Conservation (phyloP, 2,329 filamentous ascomycete species). For the Aspergillus ochraceoroseus region DNA sequence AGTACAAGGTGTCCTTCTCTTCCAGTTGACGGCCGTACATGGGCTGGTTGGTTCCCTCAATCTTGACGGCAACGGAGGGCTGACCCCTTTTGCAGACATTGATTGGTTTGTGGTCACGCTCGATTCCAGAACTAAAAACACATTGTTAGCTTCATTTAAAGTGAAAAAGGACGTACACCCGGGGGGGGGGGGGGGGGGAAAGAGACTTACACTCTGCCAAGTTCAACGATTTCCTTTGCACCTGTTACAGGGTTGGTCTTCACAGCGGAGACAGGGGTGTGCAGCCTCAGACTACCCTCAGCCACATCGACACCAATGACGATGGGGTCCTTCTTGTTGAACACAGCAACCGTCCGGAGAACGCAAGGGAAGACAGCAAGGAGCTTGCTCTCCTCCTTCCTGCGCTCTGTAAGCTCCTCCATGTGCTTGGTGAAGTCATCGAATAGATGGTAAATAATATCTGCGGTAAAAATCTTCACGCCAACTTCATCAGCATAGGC, state of each 20-base stretch:
- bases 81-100: conserved; percentile 89
- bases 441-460: conserved; percentile 98
- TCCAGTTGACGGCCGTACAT: conserved; percentile 93
- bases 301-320: conserved; percentile 91
- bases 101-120: conserved; percentile 95
- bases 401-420: conserved; percentile 76
- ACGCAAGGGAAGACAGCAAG: conserved; percentile 96
- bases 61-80: conserved; percentile 96
- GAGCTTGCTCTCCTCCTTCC: conserved; percentile 95
- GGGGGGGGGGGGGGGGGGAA: too few relatives aligned
- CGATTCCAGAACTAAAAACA: conserved; percentile 72
- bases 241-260: conserved; percentile 75
- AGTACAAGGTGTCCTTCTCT: conserved; percentile 84
- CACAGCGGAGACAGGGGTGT: conserved; percentile 84
- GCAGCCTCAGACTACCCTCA: conserved; percentile 80
- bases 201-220: conserved; percentile 84
- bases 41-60: conserved; percentile 89
- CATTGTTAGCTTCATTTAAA: conserved; percentile 20
- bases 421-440: conserved; percentile 96
- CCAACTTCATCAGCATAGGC: conserved; percentile 88
- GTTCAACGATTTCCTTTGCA: conserved; percentile 72
- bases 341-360: conserved; percentile 80
- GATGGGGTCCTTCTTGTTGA: conserved; percentile 97
- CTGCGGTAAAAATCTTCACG: conserved; percentile 96
- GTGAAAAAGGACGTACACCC: background rate